Conservation (phyloP, 257 asterid species). For the Plantago elongata region DNA sequence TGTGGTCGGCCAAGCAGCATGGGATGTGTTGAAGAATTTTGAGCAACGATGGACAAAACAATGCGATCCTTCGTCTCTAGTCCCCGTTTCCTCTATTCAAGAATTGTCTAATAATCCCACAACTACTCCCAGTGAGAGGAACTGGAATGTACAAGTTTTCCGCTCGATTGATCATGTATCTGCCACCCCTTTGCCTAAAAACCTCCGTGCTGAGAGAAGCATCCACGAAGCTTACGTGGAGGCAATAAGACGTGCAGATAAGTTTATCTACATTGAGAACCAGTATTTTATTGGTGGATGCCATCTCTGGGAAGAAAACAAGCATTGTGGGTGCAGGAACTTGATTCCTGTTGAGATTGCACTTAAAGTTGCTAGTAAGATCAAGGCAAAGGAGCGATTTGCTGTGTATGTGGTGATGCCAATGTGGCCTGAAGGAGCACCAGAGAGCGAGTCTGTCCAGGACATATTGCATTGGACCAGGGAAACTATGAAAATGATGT, state of each 20-base stretch:
- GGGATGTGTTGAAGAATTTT: constrained; percentile 65
- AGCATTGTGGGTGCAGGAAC: constrained; percentile 71
- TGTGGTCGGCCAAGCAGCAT: constrained; percentile 63
- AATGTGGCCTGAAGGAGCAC: constrained; percentile 95
- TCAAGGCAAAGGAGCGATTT: constrained; percentile 56
- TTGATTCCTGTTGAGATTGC: constrained; percentile 85
- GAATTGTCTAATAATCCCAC: constrained; percentile 38
- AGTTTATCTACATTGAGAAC: constrained; percentile 72
- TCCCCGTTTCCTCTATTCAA: constrained; percentile 45
- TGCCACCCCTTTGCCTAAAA: constrained; percentile 46
- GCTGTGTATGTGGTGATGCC: constrained; percentile 67
- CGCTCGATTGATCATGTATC: constrained; percentile 78
- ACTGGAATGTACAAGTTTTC: constrained; percentile 83
- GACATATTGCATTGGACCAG: constrained; percentile 77
- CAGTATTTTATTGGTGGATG: constrained; percentile 92
- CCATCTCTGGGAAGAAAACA: constrained; percentile 78
- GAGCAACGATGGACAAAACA: constrained; percentile 91
- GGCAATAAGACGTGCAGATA: constrained; percentile 78
- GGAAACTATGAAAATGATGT: constrained; percentile 90
- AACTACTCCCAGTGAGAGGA: constrained; percentile 20
- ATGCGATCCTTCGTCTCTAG: constrained; percentile 53
- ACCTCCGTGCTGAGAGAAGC: constrained; percentile 49
- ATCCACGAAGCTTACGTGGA: constrained; percentile 80
- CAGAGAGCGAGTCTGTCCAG: constrained; percentile 73
- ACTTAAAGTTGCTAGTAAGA: constrained; percentile 53